Evolutionary conservation across 495 filamentous ascomycete species (phyloP).

Genomic region (Pyrenula aspistea): DNA sequence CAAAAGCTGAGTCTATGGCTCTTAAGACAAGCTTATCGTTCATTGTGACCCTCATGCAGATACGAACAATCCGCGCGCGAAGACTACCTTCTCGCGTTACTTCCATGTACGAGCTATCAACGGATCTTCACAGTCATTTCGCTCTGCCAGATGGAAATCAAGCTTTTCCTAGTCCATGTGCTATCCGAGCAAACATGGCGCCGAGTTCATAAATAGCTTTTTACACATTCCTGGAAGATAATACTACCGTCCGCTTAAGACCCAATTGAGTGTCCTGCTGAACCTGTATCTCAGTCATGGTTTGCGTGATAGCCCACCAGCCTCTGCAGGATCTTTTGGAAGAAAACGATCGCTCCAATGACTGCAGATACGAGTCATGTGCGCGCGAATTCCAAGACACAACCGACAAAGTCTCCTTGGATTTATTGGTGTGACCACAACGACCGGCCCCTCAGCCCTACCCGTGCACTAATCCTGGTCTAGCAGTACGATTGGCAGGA

Average conservation of each 20-base stretch:
- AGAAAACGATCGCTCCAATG: background rate
- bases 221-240: background rate
- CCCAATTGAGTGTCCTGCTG: background rate
- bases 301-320: background rate
- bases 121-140: background rate
- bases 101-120: background rate
- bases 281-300: background rate
- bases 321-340: background rate
- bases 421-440: constrained; percentile 17
- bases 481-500: constrained; percentile 29
- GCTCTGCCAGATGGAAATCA: too few relatives aligned
- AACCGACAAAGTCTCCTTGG: constrained; percentile 22
- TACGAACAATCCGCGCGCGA: background rate
- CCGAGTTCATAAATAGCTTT: too few relatives aligned
- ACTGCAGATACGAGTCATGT: constrained; percentile 7
- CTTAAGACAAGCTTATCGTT: background rate
- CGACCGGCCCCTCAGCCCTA: background rate
- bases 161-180: too few relatives aligned
- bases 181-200: too few relatives aligned
- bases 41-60: background rate
- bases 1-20: background rate
- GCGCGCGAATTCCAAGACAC: constrained; percentile 24
- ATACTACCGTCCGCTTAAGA: too few relatives aligned
- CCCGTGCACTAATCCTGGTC: constrained; percentile 1
- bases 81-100: background rate